Percentiles rank a stretch among this genome's conserved stretches.
These are phyloP conservation scores for Scorias spongiosa DNA, from an alignment of 2,329 filamentous ascomycete genomes.

Conservation along the genomic window DNA sequence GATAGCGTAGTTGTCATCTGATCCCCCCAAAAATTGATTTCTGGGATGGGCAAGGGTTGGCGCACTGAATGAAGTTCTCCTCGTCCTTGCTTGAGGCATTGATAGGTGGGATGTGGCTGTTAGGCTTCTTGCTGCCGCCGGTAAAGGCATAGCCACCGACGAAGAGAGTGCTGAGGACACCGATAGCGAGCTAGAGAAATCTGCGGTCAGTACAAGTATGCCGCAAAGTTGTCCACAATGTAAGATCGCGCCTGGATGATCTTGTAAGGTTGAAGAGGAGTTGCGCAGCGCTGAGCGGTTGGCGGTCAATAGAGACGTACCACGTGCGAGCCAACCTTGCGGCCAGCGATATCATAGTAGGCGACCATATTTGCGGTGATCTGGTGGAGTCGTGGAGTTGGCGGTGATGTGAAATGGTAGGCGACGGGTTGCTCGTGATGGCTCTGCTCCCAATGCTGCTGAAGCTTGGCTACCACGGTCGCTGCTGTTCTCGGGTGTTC, in stretches of 20 bases:
- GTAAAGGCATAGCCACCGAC: constrained; percentile 29
- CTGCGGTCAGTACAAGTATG: neutral
- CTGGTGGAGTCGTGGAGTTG: neutral
- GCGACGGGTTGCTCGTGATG: too few species aligned
- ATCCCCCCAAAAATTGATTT: neutral
- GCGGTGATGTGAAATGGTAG: neutral
- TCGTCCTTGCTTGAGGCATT: constrained; percentile 52
- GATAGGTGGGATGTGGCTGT: constrained; percentile 39
- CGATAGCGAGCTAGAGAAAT: constrained; percentile 42
- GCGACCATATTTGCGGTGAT: constrained; percentile 29
- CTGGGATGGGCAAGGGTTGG: constrained; percentile 6
- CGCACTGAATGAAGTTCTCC: constrained; percentile 54
- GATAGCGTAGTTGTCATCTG: too few species aligned
- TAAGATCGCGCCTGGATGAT: constrained; percentile 1
- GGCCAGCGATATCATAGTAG: constrained; percentile 36
- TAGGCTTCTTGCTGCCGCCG: constrained; percentile 32
- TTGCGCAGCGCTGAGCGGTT: neutral
- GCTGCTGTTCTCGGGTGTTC: too few species aligned
- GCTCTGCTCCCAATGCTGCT: too few species aligned
- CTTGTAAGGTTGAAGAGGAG: constrained; percentile 1
- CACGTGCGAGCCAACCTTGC: constrained; percentile 39
- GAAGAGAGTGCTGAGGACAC: constrained; percentile 36
- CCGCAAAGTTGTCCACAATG: neutral
- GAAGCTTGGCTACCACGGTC: too few species aligned
- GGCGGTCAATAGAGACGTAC: constrained; percentile 23